Percentiles rank a stretch among this genome's conserved stretches.
Evolutionary conservation across 2,329 filamentous ascomycete genomes (phyloP).

Genomic region (Aspergillus ochraceoroseus): DNA sequence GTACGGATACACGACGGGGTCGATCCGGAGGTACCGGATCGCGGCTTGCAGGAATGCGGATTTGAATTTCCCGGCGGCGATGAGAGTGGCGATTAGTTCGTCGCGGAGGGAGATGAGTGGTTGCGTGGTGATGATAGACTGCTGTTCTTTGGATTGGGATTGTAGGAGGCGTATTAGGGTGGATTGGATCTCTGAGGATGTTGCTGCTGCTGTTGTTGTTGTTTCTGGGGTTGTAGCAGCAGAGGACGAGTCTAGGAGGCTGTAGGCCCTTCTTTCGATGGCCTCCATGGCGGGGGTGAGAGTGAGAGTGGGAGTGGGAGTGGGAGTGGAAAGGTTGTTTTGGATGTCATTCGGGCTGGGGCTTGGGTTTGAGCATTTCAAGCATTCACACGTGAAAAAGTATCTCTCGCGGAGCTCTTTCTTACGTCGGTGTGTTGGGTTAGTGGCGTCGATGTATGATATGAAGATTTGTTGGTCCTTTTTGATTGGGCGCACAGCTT

Average conservation of each 20-base stretch:
- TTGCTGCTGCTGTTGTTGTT: too few relatives aligned
- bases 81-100: conserved; percentile 48
- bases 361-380: conserved; percentile 49
- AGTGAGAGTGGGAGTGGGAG: too few relatives aligned
- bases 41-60: conserved; percentile 50
- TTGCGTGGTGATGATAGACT: conserved; percentile 50
- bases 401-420: conserved; percentile 52
- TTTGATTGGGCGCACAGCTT: conserved; percentile 50
- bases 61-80: conserved; percentile 43
- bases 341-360: too few relatives aligned
- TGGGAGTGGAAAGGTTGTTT: too few relatives aligned
- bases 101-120: conserved; percentile 53
- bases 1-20: conserved; percentile 50
- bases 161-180: too few relatives aligned
- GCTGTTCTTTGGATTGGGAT: too few relatives aligned
- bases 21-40: conserved; percentile 49
- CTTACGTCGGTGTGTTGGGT: conserved; percentile 49
- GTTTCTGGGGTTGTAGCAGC: too few relatives aligned
- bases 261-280: conserved; percentile 22
- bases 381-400: conserved; percentile 56
- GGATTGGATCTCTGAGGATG: too few relatives aligned
- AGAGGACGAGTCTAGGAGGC: conserved; percentile 25
- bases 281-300: too few relatives aligned
- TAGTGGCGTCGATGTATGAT: conserved; percentile 57
- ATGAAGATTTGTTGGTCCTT: conserved; percentile 57